Base-by-base conservation (phyloP, 148 eudicot species). In the Simmondsia chinensis region DNA sequence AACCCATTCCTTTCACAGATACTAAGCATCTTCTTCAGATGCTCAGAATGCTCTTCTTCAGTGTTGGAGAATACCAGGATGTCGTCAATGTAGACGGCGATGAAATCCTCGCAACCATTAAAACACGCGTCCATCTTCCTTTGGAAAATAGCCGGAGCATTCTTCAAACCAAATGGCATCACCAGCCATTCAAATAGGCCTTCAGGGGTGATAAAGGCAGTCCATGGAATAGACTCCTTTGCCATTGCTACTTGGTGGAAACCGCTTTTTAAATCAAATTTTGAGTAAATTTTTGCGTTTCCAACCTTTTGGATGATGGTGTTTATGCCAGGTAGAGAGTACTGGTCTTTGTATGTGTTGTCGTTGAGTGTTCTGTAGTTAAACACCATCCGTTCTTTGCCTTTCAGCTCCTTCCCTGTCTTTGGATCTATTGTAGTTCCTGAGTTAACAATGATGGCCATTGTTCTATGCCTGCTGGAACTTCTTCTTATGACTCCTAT, bases 381-480 rank as follows among this genome's bases (percentile, higher is more conserved):
- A 9, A 41, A 41, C 2, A 41, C 46, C 46, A 41, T 41, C 18
- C 46, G 23, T 26, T 41, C 46, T 13, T 41, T 41, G 7, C 46
- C 46, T 9, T 21, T 9, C 3, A 17, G 9, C 10, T 17, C 21
- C 24, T 41, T 17, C 2, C 12, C 12, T 6, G 46, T 41, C 14
- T 1, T 20, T 8, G 46, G 46, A 21, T 41, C 46, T 9, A 18
- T 9, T 9, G n/a, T 2, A 7, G 46, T 41, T 3, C 46, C 46
- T 17, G 46, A 41, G 8, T 41, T 20, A 2, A 41, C 27, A 5
- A 41, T 41, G 10, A 41, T 41, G 1, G 46, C 46, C 23, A 17
- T 17, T 6, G 46, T 41, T 1, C 46, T 2, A 21, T 41, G 46
- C 4, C 46, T 5, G 13, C 37, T 19, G 10, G 9, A 19, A 13